Evolutionary conservation across 805 yeast genomes (phyloP), one percentile per base, ranked within the genome.

Genomic region (Cyberlindnera suaveolens): DNA sequence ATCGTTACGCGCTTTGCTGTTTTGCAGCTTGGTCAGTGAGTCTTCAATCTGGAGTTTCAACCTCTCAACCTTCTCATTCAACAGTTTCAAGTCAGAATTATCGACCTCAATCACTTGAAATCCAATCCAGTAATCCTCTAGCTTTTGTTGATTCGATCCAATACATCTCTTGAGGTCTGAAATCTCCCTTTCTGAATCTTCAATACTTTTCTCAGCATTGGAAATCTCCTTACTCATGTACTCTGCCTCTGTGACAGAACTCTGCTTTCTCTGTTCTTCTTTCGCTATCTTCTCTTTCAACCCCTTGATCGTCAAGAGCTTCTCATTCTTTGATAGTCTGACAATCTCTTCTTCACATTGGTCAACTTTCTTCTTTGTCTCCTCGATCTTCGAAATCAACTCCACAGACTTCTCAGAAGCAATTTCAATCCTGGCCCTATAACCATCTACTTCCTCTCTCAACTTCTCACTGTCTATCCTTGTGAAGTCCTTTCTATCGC

Each of bases 191-290:
- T 64, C 56, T 1, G 80, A 71, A 15, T 76, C 82, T 11, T 50
- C 49, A 0, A 74, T 68, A 0, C 88, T 72, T 8, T 61, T 62
- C 10, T 59, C 51, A 0, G 88, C 83, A 40, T 78, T 73, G 16
- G 61, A 62, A 27, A 77, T 71, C 57, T 85, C 91, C 27, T 66
- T 68, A 8, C 61, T 54, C 78, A 81, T 82, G 60, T 85, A 89
- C 39, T 67, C 75, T 37, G 70, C 73, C 53, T 88, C 96, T 31
- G 76, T 77, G 2, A 61, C 59, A 35, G 71, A 69, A 6, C 80
- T 68, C 20, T 70, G 71, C 2, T 73, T 53, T 47, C 70, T 71
- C 13, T 65, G 61, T n/a, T 71, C 61, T 36, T 71, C 61, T 26
- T 62, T 68, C 29, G 65, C 62, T 3, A 82, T 62, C 40, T 71